Percentiles rank a stretch among this genome's conserved stretches.
Evolutionary conservation across 495 filamentous ascomycete species (phyloP).

Genomic region (Hyaloscypha bicolor): DNA sequence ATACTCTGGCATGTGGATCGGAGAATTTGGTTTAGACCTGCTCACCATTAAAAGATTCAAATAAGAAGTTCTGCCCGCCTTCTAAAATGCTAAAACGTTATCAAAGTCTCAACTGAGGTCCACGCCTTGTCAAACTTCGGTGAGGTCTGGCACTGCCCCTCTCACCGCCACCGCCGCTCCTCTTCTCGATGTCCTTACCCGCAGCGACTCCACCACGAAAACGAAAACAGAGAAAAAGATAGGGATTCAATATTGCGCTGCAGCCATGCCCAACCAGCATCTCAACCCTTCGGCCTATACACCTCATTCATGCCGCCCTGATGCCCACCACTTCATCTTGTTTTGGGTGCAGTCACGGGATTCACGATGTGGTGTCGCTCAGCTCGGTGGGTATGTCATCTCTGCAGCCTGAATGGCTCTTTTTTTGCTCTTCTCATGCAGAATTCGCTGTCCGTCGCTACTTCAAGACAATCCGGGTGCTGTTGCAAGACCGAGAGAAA

Average conservation of each 20-base stretch:
- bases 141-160: not conserved
- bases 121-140: not conserved
- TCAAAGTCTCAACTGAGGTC: not conserved
- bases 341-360: constrained; percentile 6
- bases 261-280: not conserved
- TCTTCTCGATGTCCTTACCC: not conserved
- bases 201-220: not conserved
- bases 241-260: not conserved
- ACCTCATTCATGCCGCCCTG: not conserved
- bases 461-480: not conserved
- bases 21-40: not conserved
- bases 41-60: not conserved
- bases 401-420: not conserved
- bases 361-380: not conserved
- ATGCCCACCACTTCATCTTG: not conserved
- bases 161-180: not conserved
- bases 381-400: not conserved
- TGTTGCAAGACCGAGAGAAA: not conserved
- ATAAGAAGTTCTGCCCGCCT: not conserved
- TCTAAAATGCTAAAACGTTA: not conserved
- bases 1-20: not conserved
- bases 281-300: not conserved
- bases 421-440: not conserved
- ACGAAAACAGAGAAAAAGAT: not conserved
- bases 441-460: not conserved